Base-by-base conservation (phyloP, 306 rosid species). In the Nissolia schottii region DNA sequence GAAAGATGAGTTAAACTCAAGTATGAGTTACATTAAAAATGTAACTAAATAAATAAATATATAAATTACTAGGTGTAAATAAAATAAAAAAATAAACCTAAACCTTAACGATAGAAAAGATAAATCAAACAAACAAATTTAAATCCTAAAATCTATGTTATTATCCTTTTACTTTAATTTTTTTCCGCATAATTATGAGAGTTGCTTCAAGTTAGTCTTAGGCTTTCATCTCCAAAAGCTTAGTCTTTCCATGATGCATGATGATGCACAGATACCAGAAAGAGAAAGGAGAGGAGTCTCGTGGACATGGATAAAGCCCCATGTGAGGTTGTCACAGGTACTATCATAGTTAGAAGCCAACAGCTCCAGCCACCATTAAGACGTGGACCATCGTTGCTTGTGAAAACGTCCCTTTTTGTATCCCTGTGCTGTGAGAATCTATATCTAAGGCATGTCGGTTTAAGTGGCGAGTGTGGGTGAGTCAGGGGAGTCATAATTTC, bases 391-490 rank as follows among this genome's bases (percentile, higher is more conserved):
- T 70, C 69, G n/a, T 80, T 67, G 73, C 74, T 60, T 72, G 81
- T 82, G 85, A 81, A 73, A 61, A 50, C 76, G 71, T 74, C 69
- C 49, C 76, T 78, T 85, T 75, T 71, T 76, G 70, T 50, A 77
- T 85, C 85, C 64, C n/a, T n/a, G n/a, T n/a, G n/a, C n/a, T 70
- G 34, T 25, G 63, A 79, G 92, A 86, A 81, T 85, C 88, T 80
- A 59, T 18, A 79, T 60, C 71, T 69, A 56, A 72, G 73, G 73
- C 73, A 78, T 80, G 50, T 7, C 50, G 65, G 82, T 76, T n/a
- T 50, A 57, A 23, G 41, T 45, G 67, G 64, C 53, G 75, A 54
- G 19, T 29, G 35, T 37, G 28, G 25, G 74, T 19, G 38, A 35
- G 76, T 85, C 90, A 62, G 60, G 78, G 37, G 73, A 24, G 65